These are phyloP conservation scores for Chenopodium formosanum DNA, from an alignment of 148 eudicot species.

Conservation along the genomic window DNA sequence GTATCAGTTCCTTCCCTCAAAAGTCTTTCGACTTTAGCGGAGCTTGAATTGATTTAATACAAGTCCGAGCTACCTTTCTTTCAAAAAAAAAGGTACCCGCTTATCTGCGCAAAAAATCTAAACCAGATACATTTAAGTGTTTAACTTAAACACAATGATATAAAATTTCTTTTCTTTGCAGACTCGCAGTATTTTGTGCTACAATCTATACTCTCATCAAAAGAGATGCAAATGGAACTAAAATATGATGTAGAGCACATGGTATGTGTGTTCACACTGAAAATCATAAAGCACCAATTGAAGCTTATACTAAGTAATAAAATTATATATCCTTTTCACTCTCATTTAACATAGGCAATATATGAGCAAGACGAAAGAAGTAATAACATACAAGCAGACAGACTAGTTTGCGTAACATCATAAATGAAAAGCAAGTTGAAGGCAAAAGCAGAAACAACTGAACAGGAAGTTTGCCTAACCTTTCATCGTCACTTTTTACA, in stretches of 20 bases:
- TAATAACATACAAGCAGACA: neutral
- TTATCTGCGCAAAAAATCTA: too few species aligned
- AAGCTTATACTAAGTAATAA: neutral
- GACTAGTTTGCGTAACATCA: neutral
- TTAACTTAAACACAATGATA: too few species aligned
- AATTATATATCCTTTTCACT: too few species aligned
- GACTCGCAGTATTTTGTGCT: neutral
- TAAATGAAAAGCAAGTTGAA: neutral
- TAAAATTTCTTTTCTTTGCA: neutral
- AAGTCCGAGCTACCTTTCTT: too few species aligned
- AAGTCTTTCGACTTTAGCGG: too few species aligned
- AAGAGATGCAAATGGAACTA: neutral
- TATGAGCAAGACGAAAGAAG: neutral
- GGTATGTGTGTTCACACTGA: neutral
- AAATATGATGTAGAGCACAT: neutral
- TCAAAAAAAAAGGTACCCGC: neutral
- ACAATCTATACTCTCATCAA: neutral
- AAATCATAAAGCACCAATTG: neutral
- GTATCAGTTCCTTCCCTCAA: too few species aligned
- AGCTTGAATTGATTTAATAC: too few species aligned
- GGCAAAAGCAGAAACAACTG: neutral
- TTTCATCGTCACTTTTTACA: slow-evolving; percentile 72
- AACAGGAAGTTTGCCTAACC: slow-evolving; percentile 34
- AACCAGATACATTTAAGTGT: too few species aligned
- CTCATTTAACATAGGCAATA: neutral